Conservation (phyloP, 306 rosid species). For the Spatholobus suberectus region DNA sequence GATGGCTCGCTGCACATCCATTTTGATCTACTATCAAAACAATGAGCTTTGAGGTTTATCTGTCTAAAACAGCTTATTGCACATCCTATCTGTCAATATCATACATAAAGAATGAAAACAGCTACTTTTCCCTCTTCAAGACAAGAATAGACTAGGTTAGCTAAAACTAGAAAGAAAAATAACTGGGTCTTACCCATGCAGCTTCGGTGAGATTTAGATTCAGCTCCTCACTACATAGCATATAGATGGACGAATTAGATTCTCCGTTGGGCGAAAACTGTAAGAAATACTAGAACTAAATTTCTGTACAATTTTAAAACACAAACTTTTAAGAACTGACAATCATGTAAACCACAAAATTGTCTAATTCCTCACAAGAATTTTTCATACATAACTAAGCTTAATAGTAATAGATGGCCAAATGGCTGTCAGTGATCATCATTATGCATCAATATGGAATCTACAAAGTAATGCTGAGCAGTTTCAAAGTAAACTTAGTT, state of each 20-base stretch:
- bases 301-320: constrained; percentile 5
- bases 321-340: background rate
- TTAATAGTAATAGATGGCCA: background rate
- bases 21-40: background rate
- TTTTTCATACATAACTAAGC: constrained; percentile 14
- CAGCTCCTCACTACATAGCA: constrained; percentile 87
- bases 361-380: background rate
- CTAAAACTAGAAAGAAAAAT: constrained; percentile 10
- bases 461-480: constrained; percentile 17
- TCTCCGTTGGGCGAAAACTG: constrained; percentile 32
- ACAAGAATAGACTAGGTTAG: constrained; percentile 21
- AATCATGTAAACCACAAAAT: background rate
- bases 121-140: background rate
- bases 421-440: constrained; percentile 15
- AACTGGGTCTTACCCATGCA: constrained; percentile 82
- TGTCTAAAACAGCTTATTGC: background rate
- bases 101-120: constrained; percentile 5
- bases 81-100: background rate
- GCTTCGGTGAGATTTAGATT: constrained; percentile 90
- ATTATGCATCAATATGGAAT: background rate
- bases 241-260: constrained; percentile 42
- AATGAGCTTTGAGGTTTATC: background rate
- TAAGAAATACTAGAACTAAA: constrained; percentile 14
- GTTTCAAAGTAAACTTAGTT: background rate
- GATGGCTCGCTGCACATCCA: background rate